phyloP scores from a whole-genome alignment of 495 filamentous ascomycete genomes.

The Haplographium delicatum region DNA sequence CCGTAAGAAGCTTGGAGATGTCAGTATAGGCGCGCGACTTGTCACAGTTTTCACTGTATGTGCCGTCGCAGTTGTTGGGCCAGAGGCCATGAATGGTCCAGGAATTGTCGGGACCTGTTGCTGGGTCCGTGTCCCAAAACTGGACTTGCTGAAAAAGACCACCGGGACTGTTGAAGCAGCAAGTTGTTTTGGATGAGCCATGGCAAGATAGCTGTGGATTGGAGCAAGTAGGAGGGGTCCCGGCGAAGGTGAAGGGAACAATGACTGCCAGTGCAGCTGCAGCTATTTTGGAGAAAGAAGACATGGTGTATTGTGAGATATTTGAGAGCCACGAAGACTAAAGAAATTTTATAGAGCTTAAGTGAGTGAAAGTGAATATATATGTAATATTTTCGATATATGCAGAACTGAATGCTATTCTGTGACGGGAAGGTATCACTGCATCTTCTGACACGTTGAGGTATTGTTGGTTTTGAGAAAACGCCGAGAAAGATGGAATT shows the following conservation, averaged over 20 bases:
- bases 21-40: slow-evolving; percentile 52
- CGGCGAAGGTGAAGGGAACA: slow-evolving; percentile 6
- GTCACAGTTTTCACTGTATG: slow-evolving; percentile 61
- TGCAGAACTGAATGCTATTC: too few relatives aligned
- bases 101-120: slow-evolving; percentile 52
- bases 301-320: slow-evolving; percentile 3
- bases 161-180: slow-evolving; percentile 47
- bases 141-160: slow-evolving; percentile 65
- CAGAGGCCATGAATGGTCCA: slow-evolving; percentile 34
- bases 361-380: neutral
- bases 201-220: slow-evolving; percentile 4
- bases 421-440: too few relatives aligned
- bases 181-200: slow-evolving; percentile 6
- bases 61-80: slow-evolving; percentile 69
- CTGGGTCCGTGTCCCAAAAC: slow-evolving; percentile 59
- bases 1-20: slow-evolving; percentile 53
- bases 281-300: slow-evolving; percentile 1
- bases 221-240: neutral
- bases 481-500: too few relatives aligned
- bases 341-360: neutral
- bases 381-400: neutral
- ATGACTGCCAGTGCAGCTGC: slow-evolving; percentile 1
- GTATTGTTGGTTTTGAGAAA: too few relatives aligned
- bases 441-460: too few relatives aligned
- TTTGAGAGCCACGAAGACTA: neutral